Percentiles rank a stretch among this genome's conserved stretches.
Evolutionary conservation across 192 early-diverging fungal species (phyloP).

Genomic region (Rhizoclosmatium sp.): DNA sequence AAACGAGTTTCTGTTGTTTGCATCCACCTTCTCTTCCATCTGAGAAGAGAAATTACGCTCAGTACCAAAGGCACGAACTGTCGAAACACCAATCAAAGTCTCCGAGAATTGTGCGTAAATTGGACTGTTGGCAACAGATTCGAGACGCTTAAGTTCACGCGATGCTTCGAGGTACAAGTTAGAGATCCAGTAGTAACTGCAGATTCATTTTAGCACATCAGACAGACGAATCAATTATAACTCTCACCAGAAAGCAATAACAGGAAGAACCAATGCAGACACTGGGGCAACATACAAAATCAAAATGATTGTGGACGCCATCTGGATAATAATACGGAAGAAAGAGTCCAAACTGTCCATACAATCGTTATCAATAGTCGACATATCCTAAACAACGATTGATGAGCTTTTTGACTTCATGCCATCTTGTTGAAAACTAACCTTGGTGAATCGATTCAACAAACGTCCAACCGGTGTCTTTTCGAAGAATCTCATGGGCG

Average conservation of each 20-base stretch:
- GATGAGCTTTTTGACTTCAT: not conserved
- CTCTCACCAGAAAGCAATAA: slow-evolving; percentile 61
- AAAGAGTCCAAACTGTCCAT: slow-evolving; percentile 36
- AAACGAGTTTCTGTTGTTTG: slow-evolving; percentile 81
- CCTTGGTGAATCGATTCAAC: slow-evolving; percentile 84
- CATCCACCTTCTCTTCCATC: slow-evolving; percentile 55
- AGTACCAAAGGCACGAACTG: slow-evolving; percentile 49
- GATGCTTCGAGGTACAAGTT: slow-evolving; percentile 78
- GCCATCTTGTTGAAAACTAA: too few relatives aligned
- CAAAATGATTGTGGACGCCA: slow-evolving; percentile 21
- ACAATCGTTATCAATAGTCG: slow-evolving; percentile 39
- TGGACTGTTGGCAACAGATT: slow-evolving; percentile 76
- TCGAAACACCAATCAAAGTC: slow-evolving; percentile 54
- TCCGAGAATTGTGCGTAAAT: slow-evolving; percentile 85
- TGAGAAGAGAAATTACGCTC: slow-evolving; percentile 39
- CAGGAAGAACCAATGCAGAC: slow-evolving; percentile 28
- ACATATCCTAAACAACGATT: slow-evolving; percentile 34
- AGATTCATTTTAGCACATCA: not conserved
- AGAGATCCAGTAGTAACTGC: slow-evolving; percentile 67
- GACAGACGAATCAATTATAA: slow-evolving; percentile 41
- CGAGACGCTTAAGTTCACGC: slow-evolving; percentile 87
- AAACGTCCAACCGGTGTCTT: slow-evolving; percentile 56
- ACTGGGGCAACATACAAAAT: slow-evolving; percentile 60
- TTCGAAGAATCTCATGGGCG: slow-evolving; percentile 52
- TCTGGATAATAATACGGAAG: slow-evolving; percentile 24